These are phyloP conservation scores for Eucalyptus dawsonii DNA, from an alignment of 345 rosid species.

Conservation along the genomic window DNA sequence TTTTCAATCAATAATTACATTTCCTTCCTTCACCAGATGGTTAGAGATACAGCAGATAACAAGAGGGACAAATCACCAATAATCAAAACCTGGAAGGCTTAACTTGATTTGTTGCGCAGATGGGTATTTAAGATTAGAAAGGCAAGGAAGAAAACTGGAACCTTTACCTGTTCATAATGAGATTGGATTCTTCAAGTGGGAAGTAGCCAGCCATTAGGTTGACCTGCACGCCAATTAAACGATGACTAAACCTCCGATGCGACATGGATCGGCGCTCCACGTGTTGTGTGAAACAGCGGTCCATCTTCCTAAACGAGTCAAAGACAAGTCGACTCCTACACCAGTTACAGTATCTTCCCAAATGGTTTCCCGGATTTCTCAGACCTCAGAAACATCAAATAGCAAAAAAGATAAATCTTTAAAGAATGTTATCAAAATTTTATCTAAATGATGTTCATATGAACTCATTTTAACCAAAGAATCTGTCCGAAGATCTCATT, in stretches of 20 bases:
- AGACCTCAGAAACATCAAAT: neutral
- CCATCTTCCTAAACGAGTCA: slow-evolving; percentile 58
- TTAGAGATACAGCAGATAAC: neutral
- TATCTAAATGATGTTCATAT: neutral
- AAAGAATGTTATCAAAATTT: neutral
- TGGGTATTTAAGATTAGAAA: neutral
- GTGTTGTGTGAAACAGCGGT: slow-evolving; percentile 57
- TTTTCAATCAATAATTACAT: neutral
- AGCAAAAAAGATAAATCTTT: neutral
- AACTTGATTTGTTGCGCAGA: neutral
- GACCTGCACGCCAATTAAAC: slow-evolving; percentile 51
- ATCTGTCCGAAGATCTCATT: neutral
- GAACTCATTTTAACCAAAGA: neutral
- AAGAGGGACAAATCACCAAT: neutral
- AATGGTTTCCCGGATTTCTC: neutral
- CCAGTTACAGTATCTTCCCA: neutral
- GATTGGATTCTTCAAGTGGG: slow-evolving; percentile 85
- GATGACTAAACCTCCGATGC: slow-evolving; percentile 95
- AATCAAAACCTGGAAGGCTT: neutral
- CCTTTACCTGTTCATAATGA: slow-evolving; percentile 53
- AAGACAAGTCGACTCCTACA: neutral
- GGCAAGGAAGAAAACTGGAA: neutral
- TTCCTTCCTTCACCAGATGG: neutral
- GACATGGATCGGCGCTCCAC: slow-evolving; percentile 89
- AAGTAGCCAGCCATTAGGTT: slow-evolving; percentile 90